A percentile compares a stretch with the other conserved stretches of the same genome.
phyloP scores from a whole-genome alignment of 352 stramenopile genomes.

The Thraustochytrium sp. region DNA sequence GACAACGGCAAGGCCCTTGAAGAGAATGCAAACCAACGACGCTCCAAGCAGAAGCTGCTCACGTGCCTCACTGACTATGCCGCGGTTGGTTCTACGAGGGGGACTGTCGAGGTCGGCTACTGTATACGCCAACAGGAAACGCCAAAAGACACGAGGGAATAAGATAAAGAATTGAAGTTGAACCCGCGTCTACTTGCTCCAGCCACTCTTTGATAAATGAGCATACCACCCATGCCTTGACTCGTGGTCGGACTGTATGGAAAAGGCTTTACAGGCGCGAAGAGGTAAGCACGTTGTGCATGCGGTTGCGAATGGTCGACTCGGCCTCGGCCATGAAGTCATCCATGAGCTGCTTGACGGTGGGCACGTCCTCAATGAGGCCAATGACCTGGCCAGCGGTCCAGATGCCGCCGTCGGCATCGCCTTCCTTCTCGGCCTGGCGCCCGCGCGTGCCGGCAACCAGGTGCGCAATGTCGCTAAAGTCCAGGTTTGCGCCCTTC shows the following conservation, averaged over 20 bases:
- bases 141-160: no score
- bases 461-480: conserved; percentile 51
- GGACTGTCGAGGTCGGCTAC: no score
- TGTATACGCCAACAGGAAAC: no score
- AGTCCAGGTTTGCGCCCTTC: conserved; percentile 49
- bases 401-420: conserved; percentile 53
- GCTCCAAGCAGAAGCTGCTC: no score
- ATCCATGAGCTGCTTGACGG: conserved; percentile 50
- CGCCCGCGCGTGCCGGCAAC: conserved; percentile 50
- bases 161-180: no score
- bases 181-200: no score
- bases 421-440: conserved; percentile 47
- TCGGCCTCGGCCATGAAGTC: conserved; percentile 52
- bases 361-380: conserved; percentile 53
- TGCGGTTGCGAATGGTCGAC: background rate
- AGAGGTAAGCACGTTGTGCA: background rate
- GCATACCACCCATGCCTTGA: no score
- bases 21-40: no score
- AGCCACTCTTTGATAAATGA: no score
- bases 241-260: background rate
- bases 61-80: no score
- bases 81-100: no score
- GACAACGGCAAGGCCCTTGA: no score
- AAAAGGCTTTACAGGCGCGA: background rate
- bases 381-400: conserved; percentile 51